phyloP scores from a whole-genome alignment of 2,329 filamentous ascomycete genomes.

The Aureobasidium lini region DNA sequence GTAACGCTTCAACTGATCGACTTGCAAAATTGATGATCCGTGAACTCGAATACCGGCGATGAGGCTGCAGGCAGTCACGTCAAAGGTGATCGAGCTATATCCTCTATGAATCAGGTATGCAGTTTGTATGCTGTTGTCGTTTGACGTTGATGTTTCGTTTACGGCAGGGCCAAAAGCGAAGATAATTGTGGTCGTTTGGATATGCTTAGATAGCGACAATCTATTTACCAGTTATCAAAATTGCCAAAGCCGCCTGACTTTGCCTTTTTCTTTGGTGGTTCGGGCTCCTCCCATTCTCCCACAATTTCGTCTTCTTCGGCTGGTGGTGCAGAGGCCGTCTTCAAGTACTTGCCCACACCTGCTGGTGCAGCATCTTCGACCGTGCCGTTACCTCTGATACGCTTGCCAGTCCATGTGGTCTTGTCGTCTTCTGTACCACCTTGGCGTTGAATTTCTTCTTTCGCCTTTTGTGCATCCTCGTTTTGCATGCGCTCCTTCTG shows the following conservation, averaged over 20 bases:
- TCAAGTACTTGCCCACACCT: conserved; percentile 77
- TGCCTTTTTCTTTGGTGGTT: conserved; percentile 70
- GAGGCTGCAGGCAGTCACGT: too few relatives aligned
- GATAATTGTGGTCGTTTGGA: too few relatives aligned
- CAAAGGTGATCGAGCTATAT: too few relatives aligned
- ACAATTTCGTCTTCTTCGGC: conserved; percentile 51
- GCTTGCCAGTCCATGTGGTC: conserved; percentile 93
- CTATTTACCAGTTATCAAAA: conserved; percentile 75
- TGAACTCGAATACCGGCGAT: too few relatives aligned
- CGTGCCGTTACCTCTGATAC: conserved; percentile 62
- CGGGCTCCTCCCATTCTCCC: conserved; percentile 55
- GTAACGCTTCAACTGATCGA: too few relatives aligned
- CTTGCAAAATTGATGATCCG: too few relatives aligned
- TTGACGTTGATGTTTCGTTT: too few relatives aligned
- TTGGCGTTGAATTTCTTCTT: conserved; percentile 53
- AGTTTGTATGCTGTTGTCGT: too few relatives aligned
- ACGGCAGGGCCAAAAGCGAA: too few relatives aligned
- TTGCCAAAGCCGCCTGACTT: conserved; percentile 75
- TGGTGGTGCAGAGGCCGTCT: conserved; percentile 32
- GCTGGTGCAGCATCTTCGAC: conserved; percentile 40
- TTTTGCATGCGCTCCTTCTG: conserved; percentile 53
- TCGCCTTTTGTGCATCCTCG: conserved; percentile 55
- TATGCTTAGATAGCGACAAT: neutral
- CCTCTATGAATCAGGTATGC: too few relatives aligned
- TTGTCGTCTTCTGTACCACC: conserved; percentile 80